Percentiles rank a stretch among this genome's conserved stretches.
phyloP scores from a whole-genome alignment of 768 basidiomycete genomes.

The Roridomyces roridus region DNA sequence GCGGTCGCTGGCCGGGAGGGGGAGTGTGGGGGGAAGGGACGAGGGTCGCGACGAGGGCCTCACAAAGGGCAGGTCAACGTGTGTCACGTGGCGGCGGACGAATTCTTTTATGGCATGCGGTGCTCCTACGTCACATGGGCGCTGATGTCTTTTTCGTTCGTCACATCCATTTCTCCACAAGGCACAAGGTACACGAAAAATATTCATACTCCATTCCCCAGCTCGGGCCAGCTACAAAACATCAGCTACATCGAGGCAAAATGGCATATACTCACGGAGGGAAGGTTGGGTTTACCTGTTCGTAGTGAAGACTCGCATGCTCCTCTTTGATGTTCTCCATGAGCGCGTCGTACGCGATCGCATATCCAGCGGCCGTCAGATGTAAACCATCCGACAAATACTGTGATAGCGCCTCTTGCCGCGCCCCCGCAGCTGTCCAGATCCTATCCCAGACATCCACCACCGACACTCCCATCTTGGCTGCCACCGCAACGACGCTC shows the following conservation, averaged over 20 bases:
- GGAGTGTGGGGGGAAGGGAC: not conserved
- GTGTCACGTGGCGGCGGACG: too few relatives aligned
- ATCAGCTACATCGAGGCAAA: not conserved
- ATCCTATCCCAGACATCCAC: conserved; percentile 79
- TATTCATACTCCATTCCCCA: not conserved
- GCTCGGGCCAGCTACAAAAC: conserved; percentile 38
- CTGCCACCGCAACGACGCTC: conserved; percentile 67
- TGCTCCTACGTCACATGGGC: too few relatives aligned
- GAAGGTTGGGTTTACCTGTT: conserved; percentile 64
- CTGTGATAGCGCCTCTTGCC: conserved; percentile 55
- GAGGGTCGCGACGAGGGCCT: not conserved
- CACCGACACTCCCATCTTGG: conserved; percentile 58
- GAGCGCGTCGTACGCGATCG: conserved; percentile 71
- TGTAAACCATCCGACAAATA: conserved; percentile 84
- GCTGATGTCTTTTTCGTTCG: too few relatives aligned
- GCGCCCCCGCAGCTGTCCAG: conserved; percentile 75
- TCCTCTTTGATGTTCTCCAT: conserved; percentile 58
- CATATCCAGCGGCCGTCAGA: conserved; percentile 75
- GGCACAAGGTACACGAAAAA: too few relatives aligned
- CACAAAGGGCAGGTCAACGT: too few relatives aligned
- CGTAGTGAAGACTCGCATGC: conserved; percentile 75
- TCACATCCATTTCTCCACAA: too few relatives aligned
- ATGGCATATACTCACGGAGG: conserved; percentile 53
- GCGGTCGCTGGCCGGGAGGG: not conserved
- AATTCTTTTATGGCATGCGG: too few relatives aligned